A percentile compares a stretch with the other conserved stretches of the same genome.
Conservation (phyloP, 352 stramenopile genomes). For the Aphanomyces stellatus region DNA sequence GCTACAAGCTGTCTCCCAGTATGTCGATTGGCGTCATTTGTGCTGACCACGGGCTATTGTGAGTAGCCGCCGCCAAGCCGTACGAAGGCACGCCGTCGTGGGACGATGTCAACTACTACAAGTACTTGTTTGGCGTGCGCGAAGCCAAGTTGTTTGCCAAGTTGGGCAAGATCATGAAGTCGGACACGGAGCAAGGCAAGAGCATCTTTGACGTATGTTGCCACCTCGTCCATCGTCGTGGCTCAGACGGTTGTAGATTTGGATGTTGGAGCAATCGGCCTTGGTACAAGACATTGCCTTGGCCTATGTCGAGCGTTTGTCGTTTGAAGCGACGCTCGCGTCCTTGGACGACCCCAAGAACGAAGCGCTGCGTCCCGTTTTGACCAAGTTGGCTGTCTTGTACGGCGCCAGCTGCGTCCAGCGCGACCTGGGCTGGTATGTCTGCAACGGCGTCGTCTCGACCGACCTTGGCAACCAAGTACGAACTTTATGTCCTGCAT, state of each 20-base stretch:
- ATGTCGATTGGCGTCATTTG: neutral
- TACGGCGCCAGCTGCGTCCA: constrained; percentile 14
- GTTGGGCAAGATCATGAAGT: constrained; percentile 19
- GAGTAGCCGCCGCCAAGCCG: constrained; percentile 15
- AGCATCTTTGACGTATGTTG: constrained; percentile 13
- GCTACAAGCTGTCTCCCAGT: constrained; percentile 18
- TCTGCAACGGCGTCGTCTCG: constrained; percentile 12
- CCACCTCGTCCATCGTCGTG: neutral
- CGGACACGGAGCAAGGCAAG: constrained; percentile 11
- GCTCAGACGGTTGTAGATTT: neutral
- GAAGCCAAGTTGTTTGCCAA: constrained; percentile 15
- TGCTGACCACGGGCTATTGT: neutral
- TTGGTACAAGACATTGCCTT: constrained; percentile 15
- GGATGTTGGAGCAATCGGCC: constrained; percentile 15
- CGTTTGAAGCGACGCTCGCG: constrained; percentile 5
- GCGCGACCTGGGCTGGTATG: constrained; percentile 17
- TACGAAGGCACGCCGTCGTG: constrained; percentile 2
- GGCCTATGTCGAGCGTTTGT: constrained; percentile 15
- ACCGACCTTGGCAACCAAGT: constrained; percentile 13
- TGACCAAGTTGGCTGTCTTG: constrained; percentile 16
- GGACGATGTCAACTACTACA: constrained; percentile 14
- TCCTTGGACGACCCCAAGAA: constrained; percentile 12
- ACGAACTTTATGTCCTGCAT: neutral
- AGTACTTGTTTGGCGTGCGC: constrained; percentile 15
- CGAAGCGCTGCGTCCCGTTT: neutral